These are phyloP conservation scores for Coniferiporia weirii DNA, from an alignment of 1,284 basidiomycete species.

Conservation along the genomic window DNA sequence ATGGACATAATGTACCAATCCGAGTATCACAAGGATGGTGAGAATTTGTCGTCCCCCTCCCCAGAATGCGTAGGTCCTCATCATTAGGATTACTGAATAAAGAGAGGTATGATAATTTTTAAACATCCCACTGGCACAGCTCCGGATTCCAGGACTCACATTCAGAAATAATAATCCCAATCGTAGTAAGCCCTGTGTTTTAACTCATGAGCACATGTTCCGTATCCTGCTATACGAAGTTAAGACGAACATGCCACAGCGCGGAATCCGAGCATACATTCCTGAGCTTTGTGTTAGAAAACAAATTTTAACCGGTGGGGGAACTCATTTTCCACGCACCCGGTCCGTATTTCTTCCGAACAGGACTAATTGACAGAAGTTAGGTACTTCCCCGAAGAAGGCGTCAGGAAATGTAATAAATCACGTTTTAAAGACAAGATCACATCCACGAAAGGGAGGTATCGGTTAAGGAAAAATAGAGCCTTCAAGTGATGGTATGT, in stretches of 20 bases:
- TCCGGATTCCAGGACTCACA: background rate
- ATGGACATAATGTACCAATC: background rate
- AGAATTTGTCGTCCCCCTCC: slow-evolving; percentile 6
- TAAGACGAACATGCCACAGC: slow-evolving; percentile 11
- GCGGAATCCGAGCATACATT: slow-evolving; percentile 13
- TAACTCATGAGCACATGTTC: background rate
- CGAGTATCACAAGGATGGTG: slow-evolving; percentile 3
- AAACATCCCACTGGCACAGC: background rate
- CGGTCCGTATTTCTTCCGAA: slow-evolving; percentile 12
- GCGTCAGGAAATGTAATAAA: background rate
- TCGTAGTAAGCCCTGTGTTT: slow-evolving; percentile 8
- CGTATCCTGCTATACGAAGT: background rate
- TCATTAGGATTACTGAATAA: slow-evolving; percentile 13
- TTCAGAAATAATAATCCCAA: slow-evolving; percentile 15
- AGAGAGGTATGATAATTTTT: background rate
- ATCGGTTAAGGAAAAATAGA: slow-evolving; percentile 18
- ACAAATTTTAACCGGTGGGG: background rate
- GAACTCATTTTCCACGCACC: background rate
- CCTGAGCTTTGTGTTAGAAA: slow-evolving; percentile 1
- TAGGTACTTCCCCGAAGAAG: background rate
- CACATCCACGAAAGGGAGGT: slow-evolving; percentile 16
- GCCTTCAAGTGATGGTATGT: background rate
- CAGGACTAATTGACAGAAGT: background rate
- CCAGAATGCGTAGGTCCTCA: slow-evolving; percentile 16
- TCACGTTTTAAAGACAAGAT: slow-evolving; percentile 17